Base-by-base conservation (phyloP, 345 rosid species). In the Citrus inodora region DNA sequence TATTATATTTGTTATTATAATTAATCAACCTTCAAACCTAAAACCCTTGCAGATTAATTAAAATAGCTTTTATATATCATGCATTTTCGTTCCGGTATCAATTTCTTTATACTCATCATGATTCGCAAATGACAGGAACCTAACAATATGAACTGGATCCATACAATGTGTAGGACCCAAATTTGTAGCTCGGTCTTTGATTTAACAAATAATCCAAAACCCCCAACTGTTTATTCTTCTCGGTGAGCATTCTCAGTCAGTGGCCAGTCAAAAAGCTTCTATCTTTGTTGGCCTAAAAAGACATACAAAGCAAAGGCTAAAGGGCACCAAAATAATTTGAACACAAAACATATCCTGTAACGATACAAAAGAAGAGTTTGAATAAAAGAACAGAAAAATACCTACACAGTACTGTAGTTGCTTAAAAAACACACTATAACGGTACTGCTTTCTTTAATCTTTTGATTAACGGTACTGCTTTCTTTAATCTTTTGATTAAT, bases 221-320 rank as follows among this genome's bases (percentile, higher is more conserved):
- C 55, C 68, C 21, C 32, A 38, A 78, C 82, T 72, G 83, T 80
- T 80, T 77, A 82, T 79, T 82, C 83, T 78, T 86, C 79, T 48
- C 42, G 55, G 74, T 69, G 72, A 75, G 75, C 66, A 66, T 61
- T 60, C 67, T 79, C 24, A 71, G 53, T 71, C 40, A 28, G 80
- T 59, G 71, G 40, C 82, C 84, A 75, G 91, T 90, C 91, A 90
- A 90, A 90, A 88, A 88, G 89, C 79, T 77, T 82, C 37, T 65
- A 75, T 82, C 90, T 86, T 88, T 84, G 80, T 74, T 85, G 79
- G 87, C 86, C 87, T 87, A 80, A 90, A 90, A 88, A 88, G 90
- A 85, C 87, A 86, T 85, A 74, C 84, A 80, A 87, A 80, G 86
- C 58, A 53, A 53, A 53, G 22, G 58, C n/a, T 53, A 53, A 32